These are phyloP conservation scores for Xylaria palmicola DNA, from an alignment of 495 filamentous ascomycete species.

Conservation along the genomic window DNA sequence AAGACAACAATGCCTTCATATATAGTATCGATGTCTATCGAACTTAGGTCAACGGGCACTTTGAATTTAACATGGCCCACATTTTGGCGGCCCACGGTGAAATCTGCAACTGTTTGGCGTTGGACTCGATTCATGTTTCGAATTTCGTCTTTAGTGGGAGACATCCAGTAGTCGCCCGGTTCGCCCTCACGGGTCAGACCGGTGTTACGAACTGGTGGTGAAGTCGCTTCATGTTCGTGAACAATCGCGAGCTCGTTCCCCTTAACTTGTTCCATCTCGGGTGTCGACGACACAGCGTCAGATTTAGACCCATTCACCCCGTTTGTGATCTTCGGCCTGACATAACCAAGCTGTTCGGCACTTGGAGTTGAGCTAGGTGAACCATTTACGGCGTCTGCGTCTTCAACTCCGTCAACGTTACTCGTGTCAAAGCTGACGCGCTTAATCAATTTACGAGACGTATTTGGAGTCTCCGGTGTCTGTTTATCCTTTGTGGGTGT, in stretches of 20 bases:
- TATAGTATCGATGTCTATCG: conserved; percentile 67
- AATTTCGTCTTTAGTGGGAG: conserved; percentile 67
- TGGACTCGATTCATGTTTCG: conserved; percentile 70
- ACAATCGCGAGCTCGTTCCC: conserved; percentile 79
- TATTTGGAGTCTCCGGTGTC: conserved; percentile 38
- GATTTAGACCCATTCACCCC: conserved; percentile 49
- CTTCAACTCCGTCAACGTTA: conserved; percentile 41
- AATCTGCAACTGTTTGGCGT: conserved; percentile 65
- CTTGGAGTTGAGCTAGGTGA: conserved; percentile 45
- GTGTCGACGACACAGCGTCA: conserved; percentile 42
- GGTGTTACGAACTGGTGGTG: conserved; percentile 27
- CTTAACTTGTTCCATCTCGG: conserved; percentile 71
- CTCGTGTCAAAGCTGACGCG: conserved; percentile 84
- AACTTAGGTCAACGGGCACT: conserved; percentile 75
- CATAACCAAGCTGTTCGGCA: conserved; percentile 65
- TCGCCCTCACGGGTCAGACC: conserved; percentile 50
- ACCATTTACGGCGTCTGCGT: conserved; percentile 41
- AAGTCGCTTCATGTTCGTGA: conserved; percentile 61
- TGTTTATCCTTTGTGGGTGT: conserved; percentile 49
- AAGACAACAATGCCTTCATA: conserved; percentile 72
- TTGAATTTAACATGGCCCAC: conserved; percentile 80
- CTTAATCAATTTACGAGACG: conserved; percentile 69
- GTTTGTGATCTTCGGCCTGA: conserved; percentile 55
- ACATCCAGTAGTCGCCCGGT: conserved; percentile 82
- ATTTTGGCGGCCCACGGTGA: conserved; percentile 78